Percentiles rank a stretch among this genome's conserved stretches.
phyloP scores from a whole-genome alignment of 768 basidiomycete species.

The Crepidotus variabilis region DNA sequence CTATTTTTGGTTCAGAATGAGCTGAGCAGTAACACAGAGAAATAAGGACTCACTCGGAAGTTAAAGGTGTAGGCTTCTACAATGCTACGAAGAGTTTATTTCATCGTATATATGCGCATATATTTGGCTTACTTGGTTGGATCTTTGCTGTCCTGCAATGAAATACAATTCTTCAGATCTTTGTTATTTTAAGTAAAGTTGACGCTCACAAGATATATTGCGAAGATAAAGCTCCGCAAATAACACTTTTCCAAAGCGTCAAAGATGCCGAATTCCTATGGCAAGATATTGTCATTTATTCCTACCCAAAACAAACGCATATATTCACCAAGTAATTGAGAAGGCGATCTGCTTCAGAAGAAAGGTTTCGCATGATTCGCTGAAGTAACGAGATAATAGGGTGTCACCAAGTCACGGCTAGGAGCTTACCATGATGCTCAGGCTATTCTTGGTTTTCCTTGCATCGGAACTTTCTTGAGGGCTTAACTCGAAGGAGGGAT shows the following conservation, averaged over 20 bases:
- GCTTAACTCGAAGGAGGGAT: constrained; percentile 30
- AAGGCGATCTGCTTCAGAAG: constrained; percentile 79
- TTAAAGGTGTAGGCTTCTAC: constrained; percentile 89
- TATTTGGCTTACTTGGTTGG: constrained; percentile 66
- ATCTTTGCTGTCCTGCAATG: constrained; percentile 69
- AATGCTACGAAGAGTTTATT: constrained; percentile 43
- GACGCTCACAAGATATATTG: constrained; percentile 68
- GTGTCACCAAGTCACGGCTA: not conserved
- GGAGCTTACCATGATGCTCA: constrained; percentile 58
- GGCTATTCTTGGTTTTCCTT: constrained; percentile 49
- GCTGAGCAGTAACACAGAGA: not conserved
- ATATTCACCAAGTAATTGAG: constrained; percentile 65
- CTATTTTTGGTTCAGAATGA: constrained; percentile 30
- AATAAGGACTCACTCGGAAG: constrained; percentile 52
- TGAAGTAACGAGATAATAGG: constrained; percentile 12
- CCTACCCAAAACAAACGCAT: constrained; percentile 4
- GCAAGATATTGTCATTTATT: constrained; percentile 4
- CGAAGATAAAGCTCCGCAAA: constrained; percentile 82
- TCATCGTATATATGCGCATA: constrained; percentile 16
- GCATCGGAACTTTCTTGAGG: constrained; percentile 29
- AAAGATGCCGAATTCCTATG: constrained; percentile 81
- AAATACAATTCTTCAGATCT: not conserved
- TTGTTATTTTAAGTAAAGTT: constrained; percentile 1
- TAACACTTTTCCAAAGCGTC: constrained; percentile 84
- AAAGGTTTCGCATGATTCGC: constrained; percentile 71